Percentiles rank a stretch among this genome's conserved stretches.
These are phyloP conservation scores for Botrytis paeoniae DNA, from an alignment of 2,329 filamentous ascomycete genomes.

Conservation along the genomic window DNA sequence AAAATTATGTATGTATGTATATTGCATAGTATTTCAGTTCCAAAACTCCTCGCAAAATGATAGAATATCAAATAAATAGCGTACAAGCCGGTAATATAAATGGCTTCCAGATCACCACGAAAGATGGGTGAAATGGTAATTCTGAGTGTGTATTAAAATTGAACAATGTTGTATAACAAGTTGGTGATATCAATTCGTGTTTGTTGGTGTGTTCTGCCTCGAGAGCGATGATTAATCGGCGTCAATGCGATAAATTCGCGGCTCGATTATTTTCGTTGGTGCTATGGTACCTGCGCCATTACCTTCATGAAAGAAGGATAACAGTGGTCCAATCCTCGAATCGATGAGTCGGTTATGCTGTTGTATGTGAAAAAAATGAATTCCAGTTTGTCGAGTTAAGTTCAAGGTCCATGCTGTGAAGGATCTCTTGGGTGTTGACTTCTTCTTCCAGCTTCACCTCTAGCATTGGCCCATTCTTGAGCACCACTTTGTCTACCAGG, in stretches of 20 bases:
- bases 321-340: neutral
- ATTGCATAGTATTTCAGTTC: neutral
- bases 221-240: neutral
- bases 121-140: neutral
- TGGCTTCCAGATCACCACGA: neutral
- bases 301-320: neutral
- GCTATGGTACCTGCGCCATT: neutral
- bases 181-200: neutral
- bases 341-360: neutral
- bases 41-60: conserved; percentile 4
- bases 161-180: neutral
- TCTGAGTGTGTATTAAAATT: neutral
- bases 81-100: conserved; percentile 8
- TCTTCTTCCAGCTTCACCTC: conserved; percentile 43
- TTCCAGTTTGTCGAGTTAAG: conserved; percentile 4
- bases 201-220: neutral
- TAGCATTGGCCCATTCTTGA: conserved; percentile 50
- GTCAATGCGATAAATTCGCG: neutral
- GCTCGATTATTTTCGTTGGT: neutral
- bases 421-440: conserved; percentile 46
- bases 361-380: neutral
- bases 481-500: conserved; percentile 52
- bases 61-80: neutral
- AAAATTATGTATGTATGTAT: conserved; percentile 18
- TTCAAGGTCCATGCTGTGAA: conserved; percentile 40